Evolutionary conservation across 2,329 filamentous ascomycete genomes (phyloP), one percentile per base, ranked within the genome.

Genomic region (Dothistroma pini): DNA sequence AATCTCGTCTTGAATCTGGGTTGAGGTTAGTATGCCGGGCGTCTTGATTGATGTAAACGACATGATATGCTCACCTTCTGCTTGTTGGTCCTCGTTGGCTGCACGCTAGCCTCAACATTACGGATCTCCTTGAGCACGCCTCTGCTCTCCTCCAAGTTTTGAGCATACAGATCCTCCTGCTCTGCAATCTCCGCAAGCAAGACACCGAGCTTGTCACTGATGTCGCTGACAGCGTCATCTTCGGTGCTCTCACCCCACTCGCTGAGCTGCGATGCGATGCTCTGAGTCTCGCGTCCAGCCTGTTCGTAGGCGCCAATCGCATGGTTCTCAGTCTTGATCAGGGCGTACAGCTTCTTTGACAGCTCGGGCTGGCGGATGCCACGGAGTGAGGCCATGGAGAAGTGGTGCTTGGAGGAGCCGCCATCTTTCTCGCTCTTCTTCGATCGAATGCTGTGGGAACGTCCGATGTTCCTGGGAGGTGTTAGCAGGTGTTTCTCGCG

Each of bases 251-350:
- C 93, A 60, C 95, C 95, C 95, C 95, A 99, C 69, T 97, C 93
- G 8, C 91, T 96, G 50, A 99, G 85, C 79, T 97, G 93, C 11
- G 87, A 86, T 16, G 93, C 95, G 71, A 97, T 92, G 54, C 86
- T 86, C 63, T 91, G 79, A 60, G 92, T 90, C 80, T 97, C 93
- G 62, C 89, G 89, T 54, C 88, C 91, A 7, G 93, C 95, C 7
- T 86, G 80, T 79, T 96, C 91, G 78, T 97, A 89, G 54, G 90
- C 89, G 54, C 84, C 82, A 70, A 97, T 92, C 38, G 93, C 87
- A 73, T 89, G 87, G 81, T 97, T 97, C 77, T 96, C 89, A 54
- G 89, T 90, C 80, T 99, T 99, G 82, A 97, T 96, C 63, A 99
- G 84, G 70, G 89, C 89, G 83, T 88, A 96, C 56, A 99, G 86